A percentile compares a stretch with the other conserved stretches of the same genome.
Conservation (phyloP, 257 asterid species). For the Salvia rosmarinus region DNA sequence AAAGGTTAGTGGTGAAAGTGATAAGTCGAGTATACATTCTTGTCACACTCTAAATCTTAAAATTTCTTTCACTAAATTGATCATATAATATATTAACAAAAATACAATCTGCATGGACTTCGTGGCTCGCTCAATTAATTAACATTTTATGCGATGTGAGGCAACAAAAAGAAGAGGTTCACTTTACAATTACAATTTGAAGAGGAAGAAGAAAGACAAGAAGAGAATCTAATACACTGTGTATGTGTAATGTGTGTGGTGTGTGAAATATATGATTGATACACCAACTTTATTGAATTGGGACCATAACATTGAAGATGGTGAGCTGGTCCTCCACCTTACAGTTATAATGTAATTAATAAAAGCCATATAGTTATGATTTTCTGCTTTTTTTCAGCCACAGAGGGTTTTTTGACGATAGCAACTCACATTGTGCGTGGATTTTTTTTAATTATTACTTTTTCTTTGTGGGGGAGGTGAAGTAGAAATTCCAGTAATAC, state of each 20-base stretch:
- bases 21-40: constrained; percentile 23
- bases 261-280: constrained; percentile 17
- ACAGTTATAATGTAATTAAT: neutral
- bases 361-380: neutral
- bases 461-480: too few species aligned
- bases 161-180: neutral
- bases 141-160: neutral
- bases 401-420: neutral
- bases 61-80: neutral
- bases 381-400: constrained; percentile 25
- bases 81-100: neutral
- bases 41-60: constrained; percentile 16
- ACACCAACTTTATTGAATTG: constrained; percentile 22
- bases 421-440: neutral
- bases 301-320: constrained; percentile 25
- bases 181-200: neutral
- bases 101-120: constrained; percentile 24
- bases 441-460: too few species aligned
- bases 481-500: neutral
- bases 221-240: neutral
- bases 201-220: neutral
- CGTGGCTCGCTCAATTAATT: constrained; percentile 12
- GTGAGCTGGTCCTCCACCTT: constrained; percentile 26
- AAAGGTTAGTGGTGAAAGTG: constrained; percentile 28
- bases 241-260: constrained; percentile 15